Evolutionary conservation across 352 stramenopile genomes (phyloP), one percentile per base, ranked within the genome.

Genomic region (Globisporangium carolinianum): DNA sequence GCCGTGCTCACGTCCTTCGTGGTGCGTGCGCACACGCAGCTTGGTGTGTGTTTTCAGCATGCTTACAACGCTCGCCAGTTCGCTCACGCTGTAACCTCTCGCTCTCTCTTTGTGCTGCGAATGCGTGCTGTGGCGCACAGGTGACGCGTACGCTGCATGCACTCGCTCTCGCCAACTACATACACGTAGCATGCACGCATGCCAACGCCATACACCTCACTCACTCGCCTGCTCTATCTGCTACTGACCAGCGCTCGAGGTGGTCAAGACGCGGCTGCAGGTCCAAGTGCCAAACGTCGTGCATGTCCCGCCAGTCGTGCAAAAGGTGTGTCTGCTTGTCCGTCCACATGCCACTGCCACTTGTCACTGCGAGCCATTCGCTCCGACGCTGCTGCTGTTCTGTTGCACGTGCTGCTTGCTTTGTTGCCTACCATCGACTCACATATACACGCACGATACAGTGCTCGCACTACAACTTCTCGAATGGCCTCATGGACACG

Each of bases 251-350:
- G 83, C 83, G 36, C 64, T 94, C 11, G 83, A 94, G 60, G 83
- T 94, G n/a, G 83, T 90, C 48, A 94, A 94, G 68, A 94, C 82
- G 38, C 79, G 83, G 1, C 60, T 90, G 52, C 83, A 94, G 52
- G 83, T 90, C 37, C 79, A 93, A 53, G 79, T 73, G 4, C 83
- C 83, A 5, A 55, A 78, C 54, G 70, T 86, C 3, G 67, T 82
- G 10, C 71, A 84, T 18, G 71, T 73, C 1, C 63, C 76, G 14
- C 67, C 62, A 17, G 76, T 72, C 24, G 68, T 74, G 15, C 69
- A 79, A 57, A 75, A 81, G 73, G 79, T 87, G 47, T 37, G 55
- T 17, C 15, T 37, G 24, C 15, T 7, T 24, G 12, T 7, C 36
- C 4, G 9, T 32, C 15, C 5, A 35, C 32, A 45, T 11, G 5